phyloP scores from a whole-genome alignment of 805 yeast genomes.

The Saccharomycopsis capsularis region DNA sequence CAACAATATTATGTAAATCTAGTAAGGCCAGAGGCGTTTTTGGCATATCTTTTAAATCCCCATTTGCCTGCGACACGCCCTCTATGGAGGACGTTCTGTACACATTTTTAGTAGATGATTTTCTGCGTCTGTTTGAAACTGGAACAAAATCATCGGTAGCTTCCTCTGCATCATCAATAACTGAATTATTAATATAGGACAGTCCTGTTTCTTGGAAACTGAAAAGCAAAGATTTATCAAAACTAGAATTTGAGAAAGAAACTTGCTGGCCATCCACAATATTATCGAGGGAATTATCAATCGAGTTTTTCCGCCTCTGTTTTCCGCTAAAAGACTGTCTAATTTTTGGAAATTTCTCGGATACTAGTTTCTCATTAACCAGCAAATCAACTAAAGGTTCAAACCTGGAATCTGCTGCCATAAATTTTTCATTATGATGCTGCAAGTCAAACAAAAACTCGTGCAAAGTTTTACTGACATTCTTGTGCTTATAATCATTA shows the following conservation, averaged over 20 bases:
- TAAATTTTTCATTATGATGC: conserved; percentile 36
- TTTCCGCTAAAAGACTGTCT: background rate
- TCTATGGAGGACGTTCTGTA: background rate
- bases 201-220: background rate
- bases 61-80: too few species aligned
- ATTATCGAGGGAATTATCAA: too few species aligned
- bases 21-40: too few species aligned
- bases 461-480: conserved; percentile 26
- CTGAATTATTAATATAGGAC: conserved; percentile 23
- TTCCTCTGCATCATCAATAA: conserved; percentile 25
- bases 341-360: background rate
- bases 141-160: conserved; percentile 28
- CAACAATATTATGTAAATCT: too few species aligned
- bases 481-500: background rate
- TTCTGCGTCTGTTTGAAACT: conserved; percentile 30
- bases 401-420: conserved; percentile 30
- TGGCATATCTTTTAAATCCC: too few species aligned
- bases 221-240: background rate
- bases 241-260: too few species aligned
- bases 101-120: conserved; percentile 24
- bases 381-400: conserved; percentile 32
- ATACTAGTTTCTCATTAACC: conserved; percentile 14
- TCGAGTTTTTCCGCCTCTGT: conserved; percentile 2
- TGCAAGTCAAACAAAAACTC: conserved; percentile 32
- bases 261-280: too few species aligned